Base-by-base conservation (phyloP, 495 filamentous ascomycete genomes). In the Penicillium atrosanguineum region DNA sequence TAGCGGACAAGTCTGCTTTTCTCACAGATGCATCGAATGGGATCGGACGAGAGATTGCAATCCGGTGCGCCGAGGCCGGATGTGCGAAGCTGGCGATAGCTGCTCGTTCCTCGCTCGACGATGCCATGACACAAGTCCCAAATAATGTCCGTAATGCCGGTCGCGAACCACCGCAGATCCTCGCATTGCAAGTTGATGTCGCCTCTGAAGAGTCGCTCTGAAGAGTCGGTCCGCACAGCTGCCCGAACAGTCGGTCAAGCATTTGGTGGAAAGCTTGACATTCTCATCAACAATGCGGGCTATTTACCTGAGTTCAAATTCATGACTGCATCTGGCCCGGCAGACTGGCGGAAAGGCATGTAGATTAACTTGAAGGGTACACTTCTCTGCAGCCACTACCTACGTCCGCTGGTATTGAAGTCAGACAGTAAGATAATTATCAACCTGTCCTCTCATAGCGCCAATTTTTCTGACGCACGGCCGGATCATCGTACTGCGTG, bases 201-300 rank as follows among this genome's bases (percentile, higher is more conserved):
- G 63, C 71, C 7, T 65, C 68, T 38, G 51, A 57, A 16, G n/a
- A n/a, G n/a, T n/a, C n/a, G n/a, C 7, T 65, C 68, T 38, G 51
- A 57, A 18, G 59, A 61, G 2, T 69, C 57, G 44, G 74, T 80
- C 5, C 67, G 64, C 1, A 53, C 48, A 0, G 70, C 68, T 0
- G 72, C 63, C 5, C 46, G 61, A 5, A 29, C 63, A 9, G 57
- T 70, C 4, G 65, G 69, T 19, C 26, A 64, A 34, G 39, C 43
- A 0, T 69, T 74, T 40, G 55, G 37, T 1, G 72, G 72, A 4
- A 57, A 62, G 1, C 51, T 83, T 0, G 80, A 85, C 45, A 72
- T 84, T 37, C 57, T 84, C 15, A 64, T 84, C 53, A 83, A 81
- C 58, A 83, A 84, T 44, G 79, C 81, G 0, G 82, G 76, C n/a